These are phyloP conservation scores for Diplodia seriata DNA, from an alignment of 2,329 filamentous ascomycete genomes.

Conservation along the genomic window DNA sequence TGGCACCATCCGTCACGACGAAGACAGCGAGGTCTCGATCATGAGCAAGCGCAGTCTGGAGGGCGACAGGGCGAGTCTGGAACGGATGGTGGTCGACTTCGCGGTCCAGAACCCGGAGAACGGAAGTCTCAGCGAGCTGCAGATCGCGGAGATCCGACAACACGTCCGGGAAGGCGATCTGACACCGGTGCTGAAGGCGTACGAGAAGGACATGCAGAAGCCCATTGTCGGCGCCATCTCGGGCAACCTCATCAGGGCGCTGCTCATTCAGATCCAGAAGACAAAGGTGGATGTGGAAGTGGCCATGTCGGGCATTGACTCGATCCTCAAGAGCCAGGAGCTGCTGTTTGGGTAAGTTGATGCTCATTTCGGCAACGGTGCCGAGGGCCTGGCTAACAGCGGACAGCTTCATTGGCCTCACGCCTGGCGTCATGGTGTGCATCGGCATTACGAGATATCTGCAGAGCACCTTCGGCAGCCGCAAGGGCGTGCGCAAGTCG, in stretches of 20 bases:
- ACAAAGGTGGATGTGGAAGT: conserved; percentile 98
- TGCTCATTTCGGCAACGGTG: neutral
- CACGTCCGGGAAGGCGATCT: conserved; percentile 92
- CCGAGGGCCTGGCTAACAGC: conserved; percentile 31
- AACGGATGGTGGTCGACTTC: conserved; percentile 98
- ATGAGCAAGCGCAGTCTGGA: conserved; percentile 93
- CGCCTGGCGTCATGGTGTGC: conserved; percentile 88
- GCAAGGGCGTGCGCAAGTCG: conserved; percentile 77
- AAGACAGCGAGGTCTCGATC: conserved; percentile 90
- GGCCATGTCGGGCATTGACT: conserved; percentile 93
- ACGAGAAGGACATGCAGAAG: conserved; percentile 83
- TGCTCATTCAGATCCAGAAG: conserved; percentile 97
- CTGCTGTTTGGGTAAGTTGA: conserved; percentile 76
- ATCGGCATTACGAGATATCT: conserved; percentile 78
- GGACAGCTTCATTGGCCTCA: conserved; percentile 83
- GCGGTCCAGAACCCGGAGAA: conserved; percentile 79
- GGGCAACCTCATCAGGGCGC: conserved; percentile 85
- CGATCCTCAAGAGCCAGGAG: conserved; percentile 93
- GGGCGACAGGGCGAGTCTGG: conserved; percentile 88
- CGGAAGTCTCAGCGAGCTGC: conserved; percentile 66
- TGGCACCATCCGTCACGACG: conserved; percentile 90
- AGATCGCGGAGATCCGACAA: conserved; percentile 75
- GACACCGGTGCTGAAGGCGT: conserved; percentile 87
- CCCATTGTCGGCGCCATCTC: conserved; percentile 83
- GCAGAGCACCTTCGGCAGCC: conserved; percentile 70